Base-by-base conservation (phyloP, 345 rosid species). In the Crucihimalaya himalaica region DNA sequence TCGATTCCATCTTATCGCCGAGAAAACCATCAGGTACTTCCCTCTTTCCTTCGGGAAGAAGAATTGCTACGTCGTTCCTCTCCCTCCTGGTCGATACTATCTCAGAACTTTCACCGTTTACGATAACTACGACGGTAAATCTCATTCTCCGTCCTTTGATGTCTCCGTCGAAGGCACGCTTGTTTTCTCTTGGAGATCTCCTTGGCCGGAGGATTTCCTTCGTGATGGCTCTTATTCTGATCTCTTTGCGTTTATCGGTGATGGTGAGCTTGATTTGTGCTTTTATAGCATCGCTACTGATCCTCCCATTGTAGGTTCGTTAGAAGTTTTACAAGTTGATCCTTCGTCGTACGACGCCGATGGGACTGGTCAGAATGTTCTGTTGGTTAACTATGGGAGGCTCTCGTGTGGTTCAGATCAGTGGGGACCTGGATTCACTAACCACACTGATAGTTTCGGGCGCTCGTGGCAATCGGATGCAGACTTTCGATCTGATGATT, bases 271-370 rank as follows among this genome's bases (percentile, higher is more conserved):
- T 1, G 99, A 89, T 63, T 60, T 96, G 21, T 96, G 99, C 74
- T 92, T 96, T 74, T 90, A 90, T 81, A 88, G 98, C 72, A 84
- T 96, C 35, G 99, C 98, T 53, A 96, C 99, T 15, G 97, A 96
- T 60, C 86, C 98, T 74, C 98, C 98, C 1, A 80, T 92, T n/a
- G 77, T 96, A 11, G 98, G 93, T 40, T 89, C 98, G 2, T 85
- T 96, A 3, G 88, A 90, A 37, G 72, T 96, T 58, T 73, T 83
- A 8, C 94, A 88, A 70, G 79, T 90, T 74, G 95, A 96, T 73
- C 93, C 97, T 1, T 40, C 67, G 1, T 86, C 99, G 0, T 96
- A 96, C 59, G 79, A 76, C 63, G 76, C 97, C 9, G 68, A 67
- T 8, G 69, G 70, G n/a, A 76, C 83, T 42, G 92, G 94, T 1